Conservation (phyloP, 306 rosid genomes). For the Quercus engelmannii region DNA sequence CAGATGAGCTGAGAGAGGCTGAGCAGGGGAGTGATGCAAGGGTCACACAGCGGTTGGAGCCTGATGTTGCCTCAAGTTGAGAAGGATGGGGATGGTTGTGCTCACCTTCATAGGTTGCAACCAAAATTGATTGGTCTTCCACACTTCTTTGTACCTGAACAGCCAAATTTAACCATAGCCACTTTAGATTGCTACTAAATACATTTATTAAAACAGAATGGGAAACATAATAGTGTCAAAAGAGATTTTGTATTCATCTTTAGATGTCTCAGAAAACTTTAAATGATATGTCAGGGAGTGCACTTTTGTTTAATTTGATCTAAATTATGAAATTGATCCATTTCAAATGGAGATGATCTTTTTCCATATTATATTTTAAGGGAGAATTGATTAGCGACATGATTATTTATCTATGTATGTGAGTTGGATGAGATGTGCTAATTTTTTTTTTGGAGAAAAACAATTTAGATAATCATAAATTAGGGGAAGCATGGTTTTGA, state of each 20-base stretch:
- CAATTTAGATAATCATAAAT: no score
- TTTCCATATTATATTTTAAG: no score
- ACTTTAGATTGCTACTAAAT: not conserved
- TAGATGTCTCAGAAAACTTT: not conserved
- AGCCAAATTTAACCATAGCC: slow-evolving; percentile 18
- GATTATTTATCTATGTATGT: no score
- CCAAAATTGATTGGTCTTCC: slow-evolving; percentile 83
- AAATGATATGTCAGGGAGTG: no score
- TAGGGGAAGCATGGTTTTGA: not conserved
- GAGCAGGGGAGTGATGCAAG: slow-evolving; percentile 43
- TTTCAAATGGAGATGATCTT: not conserved
- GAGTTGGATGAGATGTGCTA: no score
- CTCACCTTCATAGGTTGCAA: slow-evolving; percentile 97
- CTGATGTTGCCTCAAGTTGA: slow-evolving; percentile 56
- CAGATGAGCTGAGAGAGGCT: slow-evolving; percentile 38
- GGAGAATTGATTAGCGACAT: not conserved
- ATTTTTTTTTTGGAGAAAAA: no score
- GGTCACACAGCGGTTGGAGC: slow-evolving; percentile 38
- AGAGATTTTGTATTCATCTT: not conserved
- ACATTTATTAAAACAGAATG: not conserved
- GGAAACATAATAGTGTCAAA: not conserved
- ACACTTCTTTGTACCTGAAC: slow-evolving; percentile 92
- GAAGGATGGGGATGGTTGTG: slow-evolving; percentile 77
- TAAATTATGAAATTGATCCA: not conserved
- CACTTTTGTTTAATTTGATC: no score